These are phyloP conservation scores for Pneumocystis carinii DNA, from an alignment of 1,139 yeast genomes.

Conservation along the genomic window DNA sequence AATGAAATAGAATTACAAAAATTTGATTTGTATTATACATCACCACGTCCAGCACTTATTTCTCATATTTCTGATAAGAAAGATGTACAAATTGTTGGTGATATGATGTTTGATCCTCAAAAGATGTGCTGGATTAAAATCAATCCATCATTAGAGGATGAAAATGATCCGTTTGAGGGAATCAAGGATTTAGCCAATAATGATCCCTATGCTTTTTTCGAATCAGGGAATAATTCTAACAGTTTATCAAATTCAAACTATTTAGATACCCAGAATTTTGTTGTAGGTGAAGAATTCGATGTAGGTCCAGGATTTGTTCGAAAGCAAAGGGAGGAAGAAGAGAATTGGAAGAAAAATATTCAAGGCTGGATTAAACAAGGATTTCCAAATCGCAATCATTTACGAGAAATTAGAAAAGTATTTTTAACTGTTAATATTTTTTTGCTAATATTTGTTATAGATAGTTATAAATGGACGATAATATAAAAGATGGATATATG, in stretches of 20 bases:
- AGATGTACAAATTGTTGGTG: slow-evolving; percentile 29
- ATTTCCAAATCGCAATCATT: slow-evolving; percentile 19
- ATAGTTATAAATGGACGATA: neutral
- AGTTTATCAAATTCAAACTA: slow-evolving; percentile 8
- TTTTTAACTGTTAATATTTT: neutral
- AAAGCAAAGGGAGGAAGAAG: slow-evolving; percentile 37
- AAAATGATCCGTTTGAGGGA: slow-evolving; percentile 37
- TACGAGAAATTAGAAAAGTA: slow-evolving; percentile 7
- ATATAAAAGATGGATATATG: neutral
- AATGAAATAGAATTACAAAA: slow-evolving; percentile 43
- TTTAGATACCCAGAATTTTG: slow-evolving; percentile 13
- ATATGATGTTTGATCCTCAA: slow-evolving; percentile 49
- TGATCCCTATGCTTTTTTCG: neutral
- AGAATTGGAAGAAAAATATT: slow-evolving; percentile 34
- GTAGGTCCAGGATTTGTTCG: slow-evolving; percentile 30
- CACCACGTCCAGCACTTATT: slow-evolving; percentile 24
- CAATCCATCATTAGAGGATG: slow-evolving; percentile 17
- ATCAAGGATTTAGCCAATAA: slow-evolving; percentile 30
- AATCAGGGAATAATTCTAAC: neutral
- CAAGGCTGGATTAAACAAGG: slow-evolving; percentile 38
- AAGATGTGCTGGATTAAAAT: slow-evolving; percentile 42
- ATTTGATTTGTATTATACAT: slow-evolving; percentile 27
- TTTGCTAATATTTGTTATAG: neutral
- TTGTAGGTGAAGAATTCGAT: slow-evolving; percentile 30
- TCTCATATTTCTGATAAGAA: slow-evolving; percentile 23